Evolutionary conservation across 1,139 yeast species (phyloP).

Genomic region (Yamadazyma atmosphaerica): DNA sequence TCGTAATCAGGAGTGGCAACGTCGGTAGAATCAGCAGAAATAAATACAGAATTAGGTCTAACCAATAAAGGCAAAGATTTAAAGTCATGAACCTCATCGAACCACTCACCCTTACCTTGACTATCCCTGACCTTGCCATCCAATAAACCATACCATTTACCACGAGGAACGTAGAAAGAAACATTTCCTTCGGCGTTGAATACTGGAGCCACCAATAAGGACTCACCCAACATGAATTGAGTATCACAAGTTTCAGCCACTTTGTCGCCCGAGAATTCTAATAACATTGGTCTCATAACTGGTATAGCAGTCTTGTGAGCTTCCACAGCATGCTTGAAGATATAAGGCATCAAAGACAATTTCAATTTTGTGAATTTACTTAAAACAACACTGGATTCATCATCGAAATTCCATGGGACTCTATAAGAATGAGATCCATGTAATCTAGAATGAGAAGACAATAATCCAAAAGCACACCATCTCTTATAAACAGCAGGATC

Average conservation of each 20-base stretch:
- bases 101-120: conserved; percentile 23
- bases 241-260: conserved; percentile 25
- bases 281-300: conserved; percentile 28
- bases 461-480: conserved; percentile 38
- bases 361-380: conserved; percentile 30
- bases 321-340: conserved; percentile 23
- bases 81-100: conserved; percentile 27
- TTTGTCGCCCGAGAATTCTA: conserved; percentile 27
- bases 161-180: conserved; percentile 27
- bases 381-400: conserved; percentile 29
- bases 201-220: conserved; percentile 32
- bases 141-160: conserved; percentile 31
- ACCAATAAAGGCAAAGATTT: conserved; percentile 29
- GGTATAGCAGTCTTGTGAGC: conserved; percentile 27
- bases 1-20: conserved; percentile 19
- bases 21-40: conserved; percentile 15
- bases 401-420: conserved; percentile 40
- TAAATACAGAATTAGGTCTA: conserved; percentile 23
- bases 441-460: conserved; percentile 35
- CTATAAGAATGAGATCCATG: conserved; percentile 35
- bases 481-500: conserved; percentile 35
- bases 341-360: conserved; percentile 30
- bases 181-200: conserved; percentile 30
- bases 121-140: conserved; percentile 26
- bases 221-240: conserved; percentile 32